These are phyloP conservation scores for Ophiostoma angusticollis DNA, from an alignment of 2,329 filamentous ascomycete species.

Conservation along the genomic window DNA sequence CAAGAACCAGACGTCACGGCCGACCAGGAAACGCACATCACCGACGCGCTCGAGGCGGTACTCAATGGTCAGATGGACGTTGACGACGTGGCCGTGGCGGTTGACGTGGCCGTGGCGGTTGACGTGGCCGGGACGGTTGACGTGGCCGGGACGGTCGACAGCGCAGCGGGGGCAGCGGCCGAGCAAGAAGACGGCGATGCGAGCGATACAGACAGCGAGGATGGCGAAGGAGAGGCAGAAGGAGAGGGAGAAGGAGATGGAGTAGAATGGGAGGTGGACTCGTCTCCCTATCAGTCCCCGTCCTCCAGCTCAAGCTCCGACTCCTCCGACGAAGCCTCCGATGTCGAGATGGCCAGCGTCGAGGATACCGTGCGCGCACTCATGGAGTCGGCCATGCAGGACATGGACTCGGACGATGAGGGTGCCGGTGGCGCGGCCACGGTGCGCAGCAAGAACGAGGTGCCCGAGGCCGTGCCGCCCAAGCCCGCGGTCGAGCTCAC, in stretches of 20 bases:
- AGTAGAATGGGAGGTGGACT: constrained; percentile 70
- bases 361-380: constrained; percentile 75
- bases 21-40: constrained; percentile 12
- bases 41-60: constrained; percentile 17
- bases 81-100: background rate
- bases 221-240: constrained; percentile 1
- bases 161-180: background rate
- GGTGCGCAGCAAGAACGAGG: constrained; percentile 74
- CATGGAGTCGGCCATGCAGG: constrained; percentile 70
- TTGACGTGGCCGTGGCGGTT: too few relatives aligned
- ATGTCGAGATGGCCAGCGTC: constrained; percentile 58
- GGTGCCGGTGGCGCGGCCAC: constrained; percentile 27
- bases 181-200: background rate
- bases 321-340: constrained; percentile 49
- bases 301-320: constrained; percentile 33
- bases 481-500: constrained; percentile 72
- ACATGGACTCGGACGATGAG: constrained; percentile 30
- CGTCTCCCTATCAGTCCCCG: constrained; percentile 61
- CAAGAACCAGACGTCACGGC: too few relatives aligned
- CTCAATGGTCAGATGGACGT: constrained; percentile 14
- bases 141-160: background rate
- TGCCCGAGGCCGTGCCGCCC: constrained; percentile 47
- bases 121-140: background rate
- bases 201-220: background rate
- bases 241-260: constrained; percentile 5